Conservation (phyloP, 129 eudicot species). For the Solidago caesia region DNA sequence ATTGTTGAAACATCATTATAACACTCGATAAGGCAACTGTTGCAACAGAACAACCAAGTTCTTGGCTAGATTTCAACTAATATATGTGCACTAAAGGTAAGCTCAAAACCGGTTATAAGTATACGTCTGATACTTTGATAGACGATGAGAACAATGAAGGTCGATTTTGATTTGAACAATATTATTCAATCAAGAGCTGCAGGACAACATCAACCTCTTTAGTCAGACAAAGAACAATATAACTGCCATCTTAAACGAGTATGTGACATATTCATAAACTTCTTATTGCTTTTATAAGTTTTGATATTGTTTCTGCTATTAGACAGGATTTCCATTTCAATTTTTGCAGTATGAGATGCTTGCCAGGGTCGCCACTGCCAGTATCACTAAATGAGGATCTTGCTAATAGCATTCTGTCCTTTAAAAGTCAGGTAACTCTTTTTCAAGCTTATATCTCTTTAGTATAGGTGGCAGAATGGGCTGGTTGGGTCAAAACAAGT, state of each 20-base stretch:
- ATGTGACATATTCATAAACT: conserved; percentile 30
- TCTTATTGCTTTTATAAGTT: conserved; percentile 1
- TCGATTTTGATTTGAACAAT: conserved; percentile 11
- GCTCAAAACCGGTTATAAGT: background rate
- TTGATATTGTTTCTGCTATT: background rate
- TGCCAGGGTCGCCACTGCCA: conserved; percentile 80
- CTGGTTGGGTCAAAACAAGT: background rate
- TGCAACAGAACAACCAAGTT: conserved; percentile 70
- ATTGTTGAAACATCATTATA: conserved; percentile 47
- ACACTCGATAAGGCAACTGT: conserved; percentile 53
- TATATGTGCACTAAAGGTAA: conserved; percentile 60
- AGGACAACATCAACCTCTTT: conserved; percentile 73
- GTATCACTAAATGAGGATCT: conserved; percentile 64
- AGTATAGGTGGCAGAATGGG: background rate
- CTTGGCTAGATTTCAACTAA: conserved; percentile 63
- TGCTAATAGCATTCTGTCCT: conserved; percentile 48
- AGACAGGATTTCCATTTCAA: background rate
- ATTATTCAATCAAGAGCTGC: conserved; percentile 51
- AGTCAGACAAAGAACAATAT: conserved; percentile 64
- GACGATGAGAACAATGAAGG: conserved; percentile 12
- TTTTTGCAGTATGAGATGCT: conserved; percentile 68
- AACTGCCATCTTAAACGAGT: conserved; percentile 60
- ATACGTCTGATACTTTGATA: background rate
- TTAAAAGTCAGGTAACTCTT: conserved; percentile 47
- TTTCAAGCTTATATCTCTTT: background rate